Base-by-base conservation (phyloP, 2,329 filamentous ascomycete species). In the Penicillium brasilianum region DNA sequence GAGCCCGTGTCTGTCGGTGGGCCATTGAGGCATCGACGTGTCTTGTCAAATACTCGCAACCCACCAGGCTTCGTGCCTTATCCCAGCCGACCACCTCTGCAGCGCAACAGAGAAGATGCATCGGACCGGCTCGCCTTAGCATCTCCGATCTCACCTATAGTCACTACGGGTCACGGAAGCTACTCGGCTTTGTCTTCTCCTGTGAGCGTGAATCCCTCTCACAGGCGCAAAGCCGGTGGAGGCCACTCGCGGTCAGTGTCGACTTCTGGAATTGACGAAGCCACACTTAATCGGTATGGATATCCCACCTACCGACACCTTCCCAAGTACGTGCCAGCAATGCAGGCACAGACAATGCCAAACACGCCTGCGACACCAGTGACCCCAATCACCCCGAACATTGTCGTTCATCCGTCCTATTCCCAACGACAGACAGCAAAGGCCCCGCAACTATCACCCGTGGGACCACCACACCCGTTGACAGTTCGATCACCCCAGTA, bases 251-350 rank as follows among this genome's bases (percentile, higher is more conserved):
- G 90, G 65, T 87, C 89, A 49, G 84, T 85, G 10, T 92, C 90
- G 20, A 86, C 84, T 48, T 88, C 87, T 70, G 87, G 85, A 70
- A 82, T 93, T 49, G 90, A 93, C 67, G 85, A 86, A 66, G 80
- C 82, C 61, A 82, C 86, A 37, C 79, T 92, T 58, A 87, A 85
- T 69, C 88, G 88, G 67, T 94, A 88, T 78, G 90, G 89, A 62
- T 96, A 92, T 79, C 90, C 92, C n/a, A 91, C 90, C 50, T 96
- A 95, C 78, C 89, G 90, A 60, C 88, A 90, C 70, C 84, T 92
- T 76, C 89, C 90, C 34, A 81, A 78, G 66, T 87, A 85, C 66
- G 76, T 82, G 57, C 78, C 82, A 61, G 73, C 81, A 59, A 64
- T 76, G 54, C 77, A 81, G 59, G 63, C 76, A 16, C 77, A 81